Evolutionary conservation across 2,329 filamentous ascomycete species (phyloP), one percentile per base, ranked within the genome.

Genomic region (Talaromyces sp.): DNA sequence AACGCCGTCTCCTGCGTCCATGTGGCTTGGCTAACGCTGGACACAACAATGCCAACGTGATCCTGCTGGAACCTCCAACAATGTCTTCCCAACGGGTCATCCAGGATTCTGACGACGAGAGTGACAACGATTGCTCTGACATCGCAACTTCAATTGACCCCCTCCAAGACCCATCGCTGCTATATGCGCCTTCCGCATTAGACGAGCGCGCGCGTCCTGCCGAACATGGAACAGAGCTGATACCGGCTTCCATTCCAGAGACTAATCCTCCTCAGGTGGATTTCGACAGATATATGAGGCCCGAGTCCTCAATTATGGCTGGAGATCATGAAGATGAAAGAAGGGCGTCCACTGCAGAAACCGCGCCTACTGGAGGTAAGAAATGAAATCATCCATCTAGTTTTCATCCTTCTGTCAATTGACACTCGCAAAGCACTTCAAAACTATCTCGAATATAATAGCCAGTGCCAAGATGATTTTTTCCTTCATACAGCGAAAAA

Each of bases 21-120:
- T 11, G 3, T 38, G 32, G 8, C 32, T 35, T 35, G 32, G 13
- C 14, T 19, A 46, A 13, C 43, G 7, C n/a, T 35, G 43, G 24
- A 13, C 19, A 14, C n/a, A 24, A 14, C 4, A 17, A 46, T 21
- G 17, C 19, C 11, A 21, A 13, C 43, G 24, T 46, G n/a, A 46
- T 11, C 43, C 43, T 46, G 43, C 17, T 10, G 43, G 19, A 24
- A 24, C 24, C 43, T 3, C n/a, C 31, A 38, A 14, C 26, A 19
- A 79, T 79, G 77, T 62, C 70, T 31, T 66, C 64, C 55, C 66
- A 69, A 53, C 71, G 72, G 54, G 68, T 79, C 17, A 77, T 79
- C n/a, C 75, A 76, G 56, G 77, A 79, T 62, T 79, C 77, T 0
- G 77, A 79, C 21, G 76, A 70, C 27, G 73, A 79, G 43, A 75